These are phyloP conservation scores for Madurella fahalii DNA, from an alignment of 2,329 filamentous ascomycete species.

Conservation along the genomic window DNA sequence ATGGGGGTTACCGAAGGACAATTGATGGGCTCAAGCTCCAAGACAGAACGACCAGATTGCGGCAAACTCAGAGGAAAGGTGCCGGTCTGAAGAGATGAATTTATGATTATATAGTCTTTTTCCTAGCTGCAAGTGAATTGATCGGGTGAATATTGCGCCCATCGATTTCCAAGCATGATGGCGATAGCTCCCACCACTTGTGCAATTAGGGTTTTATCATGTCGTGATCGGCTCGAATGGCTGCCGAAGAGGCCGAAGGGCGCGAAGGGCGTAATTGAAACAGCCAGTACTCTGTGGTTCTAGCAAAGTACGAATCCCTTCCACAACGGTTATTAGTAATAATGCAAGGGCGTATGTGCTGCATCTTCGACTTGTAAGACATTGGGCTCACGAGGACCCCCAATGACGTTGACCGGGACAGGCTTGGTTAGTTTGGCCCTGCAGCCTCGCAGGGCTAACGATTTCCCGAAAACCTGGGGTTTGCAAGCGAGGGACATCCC, in stretches of 20 bases:
- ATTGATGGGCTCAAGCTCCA: background rate
- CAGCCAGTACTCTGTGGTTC: background rate
- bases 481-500: background rate
- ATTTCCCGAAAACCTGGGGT: constrained; percentile 13
- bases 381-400: background rate
- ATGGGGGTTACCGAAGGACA: too few relatives aligned
- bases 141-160: background rate
- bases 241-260: too few relatives aligned
- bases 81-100: too few relatives aligned
- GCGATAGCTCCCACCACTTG: background rate
- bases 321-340: background rate
- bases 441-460: background rate
- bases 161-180: constrained; percentile 9
- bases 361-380: background rate
- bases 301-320: background rate
- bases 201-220: constrained; percentile 11
- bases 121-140: too few relatives aligned
- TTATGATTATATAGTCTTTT: too few relatives aligned
- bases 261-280: background rate
- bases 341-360: background rate
- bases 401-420: background rate
- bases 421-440: too few relatives aligned
- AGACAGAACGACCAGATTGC: background rate
- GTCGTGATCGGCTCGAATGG: constrained; percentile 4
- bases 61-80: too few relatives aligned